phyloP scores from a whole-genome alignment of 768 basidiomycete species.

The Rhizopogon salebrosus region DNA sequence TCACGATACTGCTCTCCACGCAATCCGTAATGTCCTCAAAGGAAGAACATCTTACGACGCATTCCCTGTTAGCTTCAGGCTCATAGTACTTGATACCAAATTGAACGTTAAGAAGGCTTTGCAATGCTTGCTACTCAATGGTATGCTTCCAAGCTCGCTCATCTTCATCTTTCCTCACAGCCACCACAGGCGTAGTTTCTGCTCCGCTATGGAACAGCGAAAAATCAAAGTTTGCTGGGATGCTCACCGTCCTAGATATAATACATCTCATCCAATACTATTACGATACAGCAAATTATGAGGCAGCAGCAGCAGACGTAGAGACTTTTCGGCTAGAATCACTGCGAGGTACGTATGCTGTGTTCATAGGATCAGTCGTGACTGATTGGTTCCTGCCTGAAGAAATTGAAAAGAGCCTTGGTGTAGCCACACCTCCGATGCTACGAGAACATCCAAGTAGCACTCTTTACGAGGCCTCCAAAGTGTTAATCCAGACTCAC shows the following conservation, averaged over 20 bases:
- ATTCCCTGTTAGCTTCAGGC: conserved; percentile 92
- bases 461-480: conserved; percentile 86
- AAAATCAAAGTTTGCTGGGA: conserved; percentile 87
- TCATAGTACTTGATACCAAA: conserved; percentile 95
- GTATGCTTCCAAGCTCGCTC: conserved; percentile 27
- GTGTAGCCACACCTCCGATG: conserved; percentile 89
- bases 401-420: conserved; percentile 93
- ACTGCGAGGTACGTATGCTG: conserved; percentile 63
- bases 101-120: conserved; percentile 95
- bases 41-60: conserved; percentile 91
- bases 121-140: conserved; percentile 80
- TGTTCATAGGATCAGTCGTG: conserved; percentile 3
- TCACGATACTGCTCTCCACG: conserved; percentile 63
- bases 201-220: conserved; percentile 98
- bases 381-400: conserved; percentile 6
- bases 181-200: conserved; percentile 80
- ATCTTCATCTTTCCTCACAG: not conserved
- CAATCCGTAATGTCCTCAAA: conserved; percentile 79
- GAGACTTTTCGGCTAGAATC: conserved; percentile 88
- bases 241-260: conserved; percentile 99
- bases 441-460: conserved; percentile 83
- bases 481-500: conserved; percentile 89
- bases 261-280: conserved; percentile 99
- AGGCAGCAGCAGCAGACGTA: conserved; percentile 84
- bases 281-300: conserved; percentile 78